Conservation (phyloP, 768 basidiomycete species). For the Scleroderma bovista region DNA sequence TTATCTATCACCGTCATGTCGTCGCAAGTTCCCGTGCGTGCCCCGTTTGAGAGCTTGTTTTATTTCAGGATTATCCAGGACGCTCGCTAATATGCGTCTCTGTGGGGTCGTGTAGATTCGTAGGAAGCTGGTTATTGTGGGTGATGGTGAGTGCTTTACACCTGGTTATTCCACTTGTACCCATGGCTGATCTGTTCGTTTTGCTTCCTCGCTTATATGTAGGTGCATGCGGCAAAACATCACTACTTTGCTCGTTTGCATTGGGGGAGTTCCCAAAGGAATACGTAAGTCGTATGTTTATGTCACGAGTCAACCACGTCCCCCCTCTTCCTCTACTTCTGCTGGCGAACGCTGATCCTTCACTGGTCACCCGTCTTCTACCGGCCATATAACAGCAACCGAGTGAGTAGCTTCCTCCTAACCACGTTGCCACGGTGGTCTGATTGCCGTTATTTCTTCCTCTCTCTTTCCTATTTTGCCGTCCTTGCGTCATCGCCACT, state of each 20-base stretch:
- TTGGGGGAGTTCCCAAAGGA: constrained; percentile 94
- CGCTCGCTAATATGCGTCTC: constrained; percentile 4
- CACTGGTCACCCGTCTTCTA: background rate
- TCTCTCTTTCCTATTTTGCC: background rate
- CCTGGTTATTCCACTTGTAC: constrained; percentile 3
- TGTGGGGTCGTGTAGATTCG: constrained; percentile 55
- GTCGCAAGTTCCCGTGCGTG: constrained; percentile 58
- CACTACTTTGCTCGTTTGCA: constrained; percentile 84
- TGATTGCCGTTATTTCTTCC: background rate
- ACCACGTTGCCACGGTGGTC: background rate
- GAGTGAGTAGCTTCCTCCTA: constrained; percentile 31
- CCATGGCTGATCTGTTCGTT: no score
- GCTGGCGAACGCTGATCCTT: background rate
- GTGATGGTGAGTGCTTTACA: constrained; percentile 66
- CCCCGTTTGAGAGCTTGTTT: constrained; percentile 1
- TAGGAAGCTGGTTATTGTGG: constrained; percentile 93
- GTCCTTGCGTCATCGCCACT: background rate
- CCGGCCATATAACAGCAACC: constrained; percentile 37
- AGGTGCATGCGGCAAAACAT: constrained; percentile 98
- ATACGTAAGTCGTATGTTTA: constrained; percentile 66
- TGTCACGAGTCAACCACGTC: constrained; percentile 2
- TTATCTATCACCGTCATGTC: constrained; percentile 26
- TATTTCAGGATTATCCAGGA: background rate
- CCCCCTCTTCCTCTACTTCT: background rate
- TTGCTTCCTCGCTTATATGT: constrained; percentile 11